A percentile compares a stretch with the other conserved stretches of the same genome.
These are phyloP conservation scores for Vanrija pseudolonga DNA, from an alignment of 1,284 basidiomycete species.

Conservation along the genomic window DNA sequence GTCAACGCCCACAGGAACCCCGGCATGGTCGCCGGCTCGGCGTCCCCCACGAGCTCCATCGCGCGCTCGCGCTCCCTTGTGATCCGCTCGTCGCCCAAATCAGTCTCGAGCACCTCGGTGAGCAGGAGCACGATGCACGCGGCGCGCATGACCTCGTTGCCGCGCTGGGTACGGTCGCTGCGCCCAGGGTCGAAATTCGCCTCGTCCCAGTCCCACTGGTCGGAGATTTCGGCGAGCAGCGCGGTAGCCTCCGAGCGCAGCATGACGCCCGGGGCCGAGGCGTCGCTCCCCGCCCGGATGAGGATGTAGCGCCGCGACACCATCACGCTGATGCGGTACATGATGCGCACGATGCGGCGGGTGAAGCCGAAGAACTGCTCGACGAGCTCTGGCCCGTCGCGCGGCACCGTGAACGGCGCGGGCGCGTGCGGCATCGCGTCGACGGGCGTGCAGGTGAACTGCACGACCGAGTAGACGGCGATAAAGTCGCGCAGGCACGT, in stretches of 20 bases:
- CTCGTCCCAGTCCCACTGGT: slow-evolving; percentile 13
- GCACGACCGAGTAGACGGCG: slow-evolving; percentile 14
- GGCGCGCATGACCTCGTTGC: slow-evolving; percentile 16
- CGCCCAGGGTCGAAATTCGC: slow-evolving; percentile 7
- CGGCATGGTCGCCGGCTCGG: slow-evolving; percentile 8
- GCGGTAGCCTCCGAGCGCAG: slow-evolving; percentile 9
- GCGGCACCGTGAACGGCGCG: slow-evolving; percentile 3
- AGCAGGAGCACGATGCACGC: slow-evolving; percentile 16
- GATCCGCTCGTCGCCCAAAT: slow-evolving; percentile 11
- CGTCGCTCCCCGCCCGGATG: slow-evolving; percentile 6
- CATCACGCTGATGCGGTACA: slow-evolving; percentile 14
- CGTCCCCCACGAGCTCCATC: slow-evolving; percentile 18
- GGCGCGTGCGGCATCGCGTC: neutral
- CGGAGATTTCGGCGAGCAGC: slow-evolving; percentile 3
- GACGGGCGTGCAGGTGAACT: slow-evolving; percentile 11
- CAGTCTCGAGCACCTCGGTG: slow-evolving; percentile 16
- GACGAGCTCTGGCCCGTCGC: slow-evolving; percentile 16
- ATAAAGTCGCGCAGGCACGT: slow-evolving; percentile 17
- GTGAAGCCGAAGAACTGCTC: slow-evolving; percentile 21
- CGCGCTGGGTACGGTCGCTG: slow-evolving; percentile 14
- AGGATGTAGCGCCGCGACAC: slow-evolving; percentile 10
- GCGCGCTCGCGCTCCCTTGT: neutral
- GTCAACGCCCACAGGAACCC: slow-evolving; percentile 18
- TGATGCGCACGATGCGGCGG: slow-evolving; percentile 12
- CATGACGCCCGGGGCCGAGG: neutral